These are phyloP conservation scores for Lachnellula willkommii DNA, from an alignment of 2,329 filamentous ascomycete genomes.

Conservation along the genomic window DNA sequence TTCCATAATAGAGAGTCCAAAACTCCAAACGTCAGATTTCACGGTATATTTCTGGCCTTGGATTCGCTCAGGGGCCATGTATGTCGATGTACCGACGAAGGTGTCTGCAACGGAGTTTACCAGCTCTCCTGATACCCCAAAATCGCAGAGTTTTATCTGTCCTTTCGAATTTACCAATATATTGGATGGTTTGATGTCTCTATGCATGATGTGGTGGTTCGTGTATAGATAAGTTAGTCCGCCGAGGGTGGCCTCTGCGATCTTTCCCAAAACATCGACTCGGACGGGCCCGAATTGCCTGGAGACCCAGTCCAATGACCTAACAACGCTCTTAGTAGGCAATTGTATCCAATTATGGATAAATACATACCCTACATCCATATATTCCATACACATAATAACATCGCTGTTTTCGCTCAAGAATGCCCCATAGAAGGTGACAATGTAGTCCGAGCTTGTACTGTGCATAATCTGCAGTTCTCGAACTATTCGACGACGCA, in stretches of 20 bases:
- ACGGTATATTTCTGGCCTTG: slow-evolving; percentile 96
- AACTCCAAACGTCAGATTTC: slow-evolving; percentile 98
- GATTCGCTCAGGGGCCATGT: slow-evolving; percentile 98
- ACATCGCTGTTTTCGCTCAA: slow-evolving; percentile 96
- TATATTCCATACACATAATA: slow-evolving; percentile 99
- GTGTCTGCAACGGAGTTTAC: slow-evolving; percentile 98
- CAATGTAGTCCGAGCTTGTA: slow-evolving; percentile 94
- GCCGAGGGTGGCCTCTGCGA: slow-evolving; percentile 89
- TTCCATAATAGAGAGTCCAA: slow-evolving; percentile 92
- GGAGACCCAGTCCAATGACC: slow-evolving; percentile 87
- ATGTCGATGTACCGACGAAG: slow-evolving; percentile 96
- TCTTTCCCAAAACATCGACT: slow-evolving; percentile 95
- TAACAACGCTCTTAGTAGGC: slow-evolving; percentile 35
- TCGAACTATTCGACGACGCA: slow-evolving; percentile 92
- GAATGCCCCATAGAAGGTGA: slow-evolving; percentile 96
- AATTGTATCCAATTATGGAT: slow-evolving; percentile 21
- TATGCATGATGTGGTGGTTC: slow-evolving; percentile 96
- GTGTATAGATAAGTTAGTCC: slow-evolving; percentile 93
- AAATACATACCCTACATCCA: slow-evolving; percentile 84
- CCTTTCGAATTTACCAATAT: slow-evolving; percentile 92
- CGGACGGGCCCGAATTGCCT: slow-evolving; percentile 92
- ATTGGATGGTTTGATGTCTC: slow-evolving; percentile 98
- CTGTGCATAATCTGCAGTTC: slow-evolving; percentile 98
- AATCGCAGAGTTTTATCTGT: slow-evolving; percentile 95
- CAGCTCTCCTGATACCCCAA: slow-evolving; percentile 95